Evolutionary conservation across 2,329 filamentous ascomycete genomes (phyloP), one percentile per base, ranked within the genome.

Genomic region (Pyrenophora tritici-repentis): DNA sequence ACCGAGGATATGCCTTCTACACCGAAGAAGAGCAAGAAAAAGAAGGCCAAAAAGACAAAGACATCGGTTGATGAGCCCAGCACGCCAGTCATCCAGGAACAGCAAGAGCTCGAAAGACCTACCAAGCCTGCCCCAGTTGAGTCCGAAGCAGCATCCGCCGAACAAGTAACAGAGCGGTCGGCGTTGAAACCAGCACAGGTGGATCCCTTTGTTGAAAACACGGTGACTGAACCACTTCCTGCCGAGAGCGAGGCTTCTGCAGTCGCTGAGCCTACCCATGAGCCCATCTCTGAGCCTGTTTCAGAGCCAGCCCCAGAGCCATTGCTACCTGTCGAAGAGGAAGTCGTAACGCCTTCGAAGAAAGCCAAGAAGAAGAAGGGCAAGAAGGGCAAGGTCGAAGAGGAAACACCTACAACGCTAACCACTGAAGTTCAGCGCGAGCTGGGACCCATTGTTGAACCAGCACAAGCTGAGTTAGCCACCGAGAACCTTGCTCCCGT

Each of bases 311-410:
- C 49, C 10, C 33, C 37, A 1, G 50, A 61, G 31, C 20, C 26
- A 7, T 29, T 33, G 31, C 39, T 45, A 6, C 24, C 34, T 9
- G 13, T 16, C 2, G 45, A 36, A 5, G 47, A 51, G 9, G 56
- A 56, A 14, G 26, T 39, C 22, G 18, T 44, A 10, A 34, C 39
- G 12, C 62, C 67, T 40, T 77, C 74, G 50, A 75, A 76, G 54
- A 80, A 78, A 55, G 74, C 35, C 14, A 47, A 74, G 12, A 80
- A 80, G 48, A 74, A 77, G 44, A 58, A 56, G 50, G 32, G 53
- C 1, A 63, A 57, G 45, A 55, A 55, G 45, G 47, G 37, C 12
- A 57, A 56, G 33, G 4, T 22, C 1, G 37, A 40, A 16, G 53
- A 57, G 8, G 37, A 47, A 10, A 34, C 47, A 8, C 17, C 39